Base-by-base conservation (phyloP, 345 rosid genomes). In the Lepidium africanum region DNA sequence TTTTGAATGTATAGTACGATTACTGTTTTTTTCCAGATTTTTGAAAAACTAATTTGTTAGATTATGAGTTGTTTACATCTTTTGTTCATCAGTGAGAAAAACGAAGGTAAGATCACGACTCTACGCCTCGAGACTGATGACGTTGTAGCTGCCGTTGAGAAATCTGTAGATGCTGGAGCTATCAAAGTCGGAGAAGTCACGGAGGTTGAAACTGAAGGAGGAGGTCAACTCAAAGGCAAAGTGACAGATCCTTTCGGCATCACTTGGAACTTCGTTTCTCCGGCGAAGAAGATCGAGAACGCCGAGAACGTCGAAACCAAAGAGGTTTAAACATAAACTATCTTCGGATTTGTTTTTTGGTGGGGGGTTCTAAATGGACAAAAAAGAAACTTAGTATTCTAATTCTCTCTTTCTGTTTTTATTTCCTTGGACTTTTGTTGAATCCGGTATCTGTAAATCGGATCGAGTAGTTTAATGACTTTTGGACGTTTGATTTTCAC, bases 191-290 rank as follows among this genome's bases (percentile, higher is more conserved):
- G 80, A 2, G 94, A 83, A 73, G 54, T 73, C 1, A 16, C 63
- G 2, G 90, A 88, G 37, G 81, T 43, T 0, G 87, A 80, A 5
- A n/a, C 51, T 13, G 78, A 68, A 15, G 81, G 78, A 13, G 95
- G 82, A 55, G 83, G 33, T 30, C 33, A 30, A 30, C 7, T 83
- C 59, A 82, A 81, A 66, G 88, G 85, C 0, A 86, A 82, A 78
- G 79, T 91, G 5, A 86, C 83, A 80, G 99, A 94, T 50, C 96
- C 97, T 0, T 89, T 83, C 38, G 97, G 99, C 3, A 80, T 77
- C 66, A 78, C 80, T 5, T 94, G 99, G 99, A 47, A 73, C 65
- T 69, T 94, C 51, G 74, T 79, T 68, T 59, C 89, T 32, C 79
- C 92, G 2, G 74, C 70, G 40, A 76, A 75, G 73, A 72, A 74